Conservation (phyloP, 495 filamentous ascomycete genomes). For the Aspergillus campestris region DNA sequence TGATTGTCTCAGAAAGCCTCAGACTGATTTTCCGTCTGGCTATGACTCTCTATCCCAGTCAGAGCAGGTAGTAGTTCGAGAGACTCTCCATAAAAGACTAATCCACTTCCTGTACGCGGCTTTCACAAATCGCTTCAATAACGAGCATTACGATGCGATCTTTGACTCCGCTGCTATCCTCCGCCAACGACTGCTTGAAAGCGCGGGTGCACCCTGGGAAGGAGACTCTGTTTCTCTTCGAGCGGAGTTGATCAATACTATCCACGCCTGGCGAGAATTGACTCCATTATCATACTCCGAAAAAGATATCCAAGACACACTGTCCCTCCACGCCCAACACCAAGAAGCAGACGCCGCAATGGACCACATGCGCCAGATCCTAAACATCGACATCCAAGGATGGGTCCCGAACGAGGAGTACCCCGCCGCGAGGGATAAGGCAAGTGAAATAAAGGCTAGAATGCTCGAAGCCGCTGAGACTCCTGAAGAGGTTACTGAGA, state of each 20-base stretch:
- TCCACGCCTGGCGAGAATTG: constrained; percentile 13
- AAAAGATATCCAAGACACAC: constrained; percentile 7
- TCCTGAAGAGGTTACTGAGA: not conserved
- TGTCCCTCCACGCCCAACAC: constrained; percentile 13
- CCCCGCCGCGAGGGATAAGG: constrained; percentile 9
- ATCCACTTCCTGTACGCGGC: constrained; percentile 20
- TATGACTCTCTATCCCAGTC: constrained; percentile 7
- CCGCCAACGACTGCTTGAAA: constrained; percentile 16
- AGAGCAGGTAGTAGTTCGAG: constrained; percentile 8
- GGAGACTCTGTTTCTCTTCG: constrained; percentile 15
- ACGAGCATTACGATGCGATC: constrained; percentile 19
- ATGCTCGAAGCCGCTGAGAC: constrained; percentile 18
- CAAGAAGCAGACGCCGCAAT: constrained; percentile 17
- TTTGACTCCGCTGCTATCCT: constrained; percentile 14
- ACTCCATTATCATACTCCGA: no score
- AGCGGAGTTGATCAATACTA: constrained; percentile 13
- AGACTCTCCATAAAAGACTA: constrained; percentile 9
- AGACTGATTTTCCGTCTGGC: constrained; percentile 10
- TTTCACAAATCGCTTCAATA: constrained; percentile 14
- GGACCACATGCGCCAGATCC: constrained; percentile 9
- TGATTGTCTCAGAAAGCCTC: constrained; percentile 9
- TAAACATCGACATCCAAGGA: constrained; percentile 15
- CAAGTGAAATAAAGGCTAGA: constrained; percentile 9
- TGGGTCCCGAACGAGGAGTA: constrained; percentile 19
- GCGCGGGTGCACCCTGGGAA: constrained; percentile 21